A percentile compares a stretch with the other conserved stretches of the same genome.
Conservation (phyloP, 2,329 filamentous ascomycete species). For the Fusarium xyrophilum region DNA sequence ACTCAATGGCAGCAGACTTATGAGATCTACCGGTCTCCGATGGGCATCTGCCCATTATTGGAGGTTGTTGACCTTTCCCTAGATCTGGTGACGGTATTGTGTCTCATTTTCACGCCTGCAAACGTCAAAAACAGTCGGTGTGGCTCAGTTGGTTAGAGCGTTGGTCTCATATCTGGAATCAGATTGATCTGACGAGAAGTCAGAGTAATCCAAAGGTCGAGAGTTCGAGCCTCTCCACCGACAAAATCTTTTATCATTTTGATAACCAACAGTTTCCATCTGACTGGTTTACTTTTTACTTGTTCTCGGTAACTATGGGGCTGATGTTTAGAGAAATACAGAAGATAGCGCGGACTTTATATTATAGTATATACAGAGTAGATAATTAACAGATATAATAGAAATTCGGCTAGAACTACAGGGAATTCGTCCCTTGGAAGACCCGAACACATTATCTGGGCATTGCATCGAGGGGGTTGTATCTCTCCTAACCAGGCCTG, state of each 20-base stretch:
- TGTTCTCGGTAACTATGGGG: neutral
- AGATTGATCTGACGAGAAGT: slow-evolving; percentile 35
- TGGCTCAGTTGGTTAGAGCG: slow-evolving; percentile 44
- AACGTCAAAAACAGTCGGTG: slow-evolving; percentile 33
- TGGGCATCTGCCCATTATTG: neutral
- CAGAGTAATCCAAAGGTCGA: slow-evolving; percentile 42
- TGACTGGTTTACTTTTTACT: neutral
- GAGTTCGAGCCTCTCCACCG: slow-evolving; percentile 43
- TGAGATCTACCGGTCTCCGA: neutral
- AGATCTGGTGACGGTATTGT: neutral
- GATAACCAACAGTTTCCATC: neutral
- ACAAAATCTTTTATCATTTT: slow-evolving; percentile 11
- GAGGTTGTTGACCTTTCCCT: no score
- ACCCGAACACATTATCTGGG: no score
- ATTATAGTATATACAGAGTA: neutral
- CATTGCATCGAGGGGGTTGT: neutral
- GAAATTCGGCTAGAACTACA: neutral
- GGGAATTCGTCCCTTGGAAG: neutral
- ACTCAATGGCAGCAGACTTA: neutral
- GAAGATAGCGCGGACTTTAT: neutral
- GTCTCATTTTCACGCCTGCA: neutral
- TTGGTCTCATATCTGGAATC: slow-evolving; percentile 38
- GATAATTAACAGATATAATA: neutral
- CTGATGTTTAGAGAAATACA: no score
- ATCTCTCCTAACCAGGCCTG: neutral